Evolutionary conservation across 257 asterid genomes (phyloP), one percentile per base, ranked within the genome.

Genomic region (Misopates orontium): DNA sequence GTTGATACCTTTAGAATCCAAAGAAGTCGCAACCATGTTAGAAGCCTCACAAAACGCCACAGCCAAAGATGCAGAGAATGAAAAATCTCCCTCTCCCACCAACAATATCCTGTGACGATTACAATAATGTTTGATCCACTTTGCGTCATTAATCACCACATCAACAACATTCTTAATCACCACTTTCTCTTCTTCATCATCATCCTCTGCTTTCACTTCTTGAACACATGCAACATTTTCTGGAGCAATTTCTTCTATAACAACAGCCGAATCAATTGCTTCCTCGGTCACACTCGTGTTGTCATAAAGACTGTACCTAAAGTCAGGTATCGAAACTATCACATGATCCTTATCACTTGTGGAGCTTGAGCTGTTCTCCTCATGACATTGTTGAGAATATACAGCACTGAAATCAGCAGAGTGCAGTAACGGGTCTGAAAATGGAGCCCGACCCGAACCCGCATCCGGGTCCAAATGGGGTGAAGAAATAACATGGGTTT

Each of bases 61-160:
- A 12, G 84, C 85, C 61, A 84, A 68, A 21, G 52, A 69, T 1
- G 70, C 64, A 1, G 88, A 73, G 28, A 83, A 83, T 7, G 88
- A 83, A 76, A 83, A 83, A 36, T 83, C 88, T 22, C 88, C 84
- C n/a, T 84, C 87, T 0, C 87, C 90, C 3, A 83, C 90, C 17
- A 76, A 24, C 53, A 84, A 56, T 32, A 84, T 81, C 32, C 62
- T 41, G 10, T 78, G 85, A 3, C 71, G 57, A 56, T 70, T 69
- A 39, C 44, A 55, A 42, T 81, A 84, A 12, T 81, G 83, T 67
- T 72, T 61, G 51, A 81, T 81, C 82, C 85, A 60, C 61, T 52
- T 67, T 7, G 36, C 7, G 3, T 28, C 36, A 28, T 28, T n/a
- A n/a, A n/a, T 21, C 19, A 36, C 71, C 71, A 53, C 48, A 2